phyloP scores from a whole-genome alignment of 345 rosid genomes.

The Eucalyptus grandis region DNA sequence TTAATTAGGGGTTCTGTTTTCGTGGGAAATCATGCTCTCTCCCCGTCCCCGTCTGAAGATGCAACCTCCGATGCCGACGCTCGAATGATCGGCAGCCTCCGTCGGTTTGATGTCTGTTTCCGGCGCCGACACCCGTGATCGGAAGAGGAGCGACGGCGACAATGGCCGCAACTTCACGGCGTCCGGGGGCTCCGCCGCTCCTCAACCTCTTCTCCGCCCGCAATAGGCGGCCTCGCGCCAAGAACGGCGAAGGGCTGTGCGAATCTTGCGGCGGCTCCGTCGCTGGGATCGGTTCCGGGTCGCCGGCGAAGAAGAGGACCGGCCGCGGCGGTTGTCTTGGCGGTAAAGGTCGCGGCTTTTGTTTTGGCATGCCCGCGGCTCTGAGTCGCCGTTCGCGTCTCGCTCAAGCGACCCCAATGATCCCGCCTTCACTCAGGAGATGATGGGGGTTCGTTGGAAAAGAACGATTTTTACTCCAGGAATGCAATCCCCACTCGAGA shows the following conservation, averaged over 20 bases:
- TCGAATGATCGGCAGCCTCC: background rate
- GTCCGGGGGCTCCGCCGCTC: background rate
- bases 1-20: background rate
- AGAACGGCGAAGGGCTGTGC: background rate
- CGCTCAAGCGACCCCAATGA: slow-evolving; percentile 33
- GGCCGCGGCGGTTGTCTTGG: background rate
- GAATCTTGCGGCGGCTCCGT: background rate
- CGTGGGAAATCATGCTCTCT: background rate
- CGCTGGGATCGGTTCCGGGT: background rate
- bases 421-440: slow-evolving; percentile 19
- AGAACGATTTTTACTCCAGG: slow-evolving; percentile 38
- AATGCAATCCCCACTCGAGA: slow-evolving; percentile 28
- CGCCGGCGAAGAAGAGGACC: background rate
- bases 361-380: slow-evolving; percentile 13
- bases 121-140: background rate
- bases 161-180: background rate
- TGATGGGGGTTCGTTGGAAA: slow-evolving; percentile 31
- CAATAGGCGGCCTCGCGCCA: background rate
- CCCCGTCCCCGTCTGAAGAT: background rate
- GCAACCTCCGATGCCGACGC: background rate
- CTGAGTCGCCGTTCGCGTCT: slow-evolving; percentile 18
- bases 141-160: background rate
- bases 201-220: background rate
- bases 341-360: slow-evolving; percentile 4
- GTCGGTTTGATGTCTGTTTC: background rate